Percentiles rank a stretch among this genome's conserved stretches.
These are phyloP conservation scores for Aspergillus uvarum DNA, from an alignment of 2,329 filamentous ascomycete species.

Conservation along the genomic window DNA sequence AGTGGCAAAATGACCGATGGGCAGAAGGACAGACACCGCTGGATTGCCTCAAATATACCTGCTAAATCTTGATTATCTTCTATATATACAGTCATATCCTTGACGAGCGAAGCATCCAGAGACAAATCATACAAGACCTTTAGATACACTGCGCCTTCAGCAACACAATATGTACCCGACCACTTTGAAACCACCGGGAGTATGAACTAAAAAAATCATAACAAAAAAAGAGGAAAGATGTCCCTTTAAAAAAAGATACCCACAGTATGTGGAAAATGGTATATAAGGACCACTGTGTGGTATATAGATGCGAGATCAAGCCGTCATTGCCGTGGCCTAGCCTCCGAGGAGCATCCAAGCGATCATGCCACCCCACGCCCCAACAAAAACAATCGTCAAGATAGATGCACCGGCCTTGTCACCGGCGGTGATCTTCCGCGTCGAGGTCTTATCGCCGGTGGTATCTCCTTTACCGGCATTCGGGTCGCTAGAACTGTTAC, in stretches of 20 bases:
- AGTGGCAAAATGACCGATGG: no score
- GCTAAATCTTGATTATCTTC: not conserved
- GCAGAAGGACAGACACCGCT: no score
- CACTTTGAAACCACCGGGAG: not conserved
- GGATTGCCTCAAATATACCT: not conserved
- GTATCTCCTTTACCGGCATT: slow-evolving; percentile 32
- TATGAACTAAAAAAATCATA: not conserved
- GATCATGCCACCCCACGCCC: slow-evolving; percentile 28
- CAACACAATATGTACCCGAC: not conserved
- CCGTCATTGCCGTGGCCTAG: not conserved
- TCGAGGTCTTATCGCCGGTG: not conserved
- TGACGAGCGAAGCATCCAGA: not conserved
- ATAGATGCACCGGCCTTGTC: slow-evolving; percentile 42
- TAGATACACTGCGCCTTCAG: not conserved
- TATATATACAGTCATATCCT: not conserved
- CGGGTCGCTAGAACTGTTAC: slow-evolving; percentile 47
- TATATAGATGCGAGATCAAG: not conserved
- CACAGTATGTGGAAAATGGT: not conserved
- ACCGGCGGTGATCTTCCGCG: slow-evolving; percentile 26
- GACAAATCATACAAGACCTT: not conserved
- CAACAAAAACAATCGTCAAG: slow-evolving; percentile 34
- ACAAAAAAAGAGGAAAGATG: no score
- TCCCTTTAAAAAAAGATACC: not conserved
- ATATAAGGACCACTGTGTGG: not conserved
- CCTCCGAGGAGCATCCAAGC: slow-evolving; percentile 32